Evolutionary conservation across 2,329 filamentous ascomycete genomes (phyloP).

Genomic region (Magnaporthiopsis incrustans): DNA sequence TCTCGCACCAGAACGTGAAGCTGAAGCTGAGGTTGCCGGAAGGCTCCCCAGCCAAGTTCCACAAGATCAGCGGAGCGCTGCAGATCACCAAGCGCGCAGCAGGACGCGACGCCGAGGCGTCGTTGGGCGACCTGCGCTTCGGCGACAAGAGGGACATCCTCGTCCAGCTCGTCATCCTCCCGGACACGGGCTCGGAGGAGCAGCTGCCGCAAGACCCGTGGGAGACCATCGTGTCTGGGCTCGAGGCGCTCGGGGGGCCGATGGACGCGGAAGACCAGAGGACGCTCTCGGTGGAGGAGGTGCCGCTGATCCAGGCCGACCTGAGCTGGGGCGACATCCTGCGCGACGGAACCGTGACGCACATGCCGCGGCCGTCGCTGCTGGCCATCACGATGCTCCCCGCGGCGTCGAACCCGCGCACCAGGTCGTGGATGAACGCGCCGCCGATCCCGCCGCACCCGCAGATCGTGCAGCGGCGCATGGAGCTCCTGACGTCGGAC

Average conservation of each 20-base stretch:
- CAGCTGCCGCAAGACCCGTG: constrained; percentile 87
- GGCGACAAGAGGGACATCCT: constrained; percentile 92
- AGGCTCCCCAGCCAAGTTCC: constrained; percentile 94
- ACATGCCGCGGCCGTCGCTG: constrained; percentile 81
- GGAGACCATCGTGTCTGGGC: constrained; percentile 92
- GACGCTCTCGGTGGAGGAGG: constrained; percentile 80
- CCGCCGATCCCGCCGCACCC: constrained; percentile 93
- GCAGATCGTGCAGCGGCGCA: constrained; percentile 87
- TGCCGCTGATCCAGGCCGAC: constrained; percentile 91
- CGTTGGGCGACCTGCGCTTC: constrained; percentile 84
- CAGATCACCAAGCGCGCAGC: constrained; percentile 96
- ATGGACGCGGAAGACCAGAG: constrained; percentile 81
- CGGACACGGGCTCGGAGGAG: constrained; percentile 76
- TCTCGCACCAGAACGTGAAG: constrained; percentile 98
- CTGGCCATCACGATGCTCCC: constrained; percentile 95
- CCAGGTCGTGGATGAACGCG: constrained; percentile 52
- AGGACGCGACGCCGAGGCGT: constrained; percentile 87
- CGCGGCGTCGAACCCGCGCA: constrained; percentile 52
- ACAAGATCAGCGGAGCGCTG: constrained; percentile 94
- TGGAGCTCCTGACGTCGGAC: constrained; percentile 95
- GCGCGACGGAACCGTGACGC: constrained; percentile 75
- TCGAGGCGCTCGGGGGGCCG: constrained; percentile 86
- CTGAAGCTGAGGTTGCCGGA: constrained; percentile 89
- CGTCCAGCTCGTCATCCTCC: constrained; percentile 85
- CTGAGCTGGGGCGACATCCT: constrained; percentile 90